Percentiles rank a stretch among this genome's conserved stretches.
Conservation (phyloP, 306 rosid genomes). For the Cicer cuneatum region DNA sequence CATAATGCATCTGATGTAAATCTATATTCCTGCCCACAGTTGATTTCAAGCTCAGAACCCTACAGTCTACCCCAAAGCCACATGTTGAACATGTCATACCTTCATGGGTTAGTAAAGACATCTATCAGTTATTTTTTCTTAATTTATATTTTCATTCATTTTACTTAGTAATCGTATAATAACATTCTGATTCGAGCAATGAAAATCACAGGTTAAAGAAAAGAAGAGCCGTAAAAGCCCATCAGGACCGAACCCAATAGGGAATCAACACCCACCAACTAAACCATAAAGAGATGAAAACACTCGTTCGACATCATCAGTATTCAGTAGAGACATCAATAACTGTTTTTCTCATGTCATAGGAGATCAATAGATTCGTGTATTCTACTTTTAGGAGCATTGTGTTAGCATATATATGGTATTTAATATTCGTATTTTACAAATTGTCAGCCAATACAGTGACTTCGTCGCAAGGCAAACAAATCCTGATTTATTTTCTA, state of each 20-base stretch:
- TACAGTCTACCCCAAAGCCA: slow-evolving; percentile 44
- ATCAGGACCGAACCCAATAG: slow-evolving; percentile 88
- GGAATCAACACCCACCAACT: slow-evolving; percentile 75
- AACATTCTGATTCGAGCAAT: neutral
- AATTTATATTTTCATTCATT: neutral
- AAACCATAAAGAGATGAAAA: slow-evolving; percentile 49
- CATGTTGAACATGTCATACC: slow-evolving; percentile 47
- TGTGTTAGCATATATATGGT: slow-evolving; percentile 60
- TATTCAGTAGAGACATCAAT: slow-evolving; percentile 36
- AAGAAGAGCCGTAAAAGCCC: slow-evolving; percentile 61
- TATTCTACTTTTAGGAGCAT: slow-evolving; percentile 43
- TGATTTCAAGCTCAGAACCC: slow-evolving; percentile 59
- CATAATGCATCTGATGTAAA: too few species aligned
- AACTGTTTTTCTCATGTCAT: slow-evolving; percentile 27
- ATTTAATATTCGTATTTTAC: slow-evolving; percentile 43
- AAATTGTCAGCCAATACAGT: neutral
- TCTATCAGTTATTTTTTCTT: neutral
- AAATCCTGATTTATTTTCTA: neutral
- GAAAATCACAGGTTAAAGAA: slow-evolving; percentile 55
- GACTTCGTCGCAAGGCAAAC: neutral
- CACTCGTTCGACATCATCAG: slow-evolving; percentile 34
- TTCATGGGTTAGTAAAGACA: slow-evolving; percentile 51
- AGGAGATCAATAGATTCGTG: slow-evolving; percentile 37
- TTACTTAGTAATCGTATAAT: neutral
- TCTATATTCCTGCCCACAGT: slow-evolving; percentile 50